Evolutionary conservation across 2,329 filamentous ascomycete species (phyloP).

Genomic region (Niveomyces coronatus): DNA sequence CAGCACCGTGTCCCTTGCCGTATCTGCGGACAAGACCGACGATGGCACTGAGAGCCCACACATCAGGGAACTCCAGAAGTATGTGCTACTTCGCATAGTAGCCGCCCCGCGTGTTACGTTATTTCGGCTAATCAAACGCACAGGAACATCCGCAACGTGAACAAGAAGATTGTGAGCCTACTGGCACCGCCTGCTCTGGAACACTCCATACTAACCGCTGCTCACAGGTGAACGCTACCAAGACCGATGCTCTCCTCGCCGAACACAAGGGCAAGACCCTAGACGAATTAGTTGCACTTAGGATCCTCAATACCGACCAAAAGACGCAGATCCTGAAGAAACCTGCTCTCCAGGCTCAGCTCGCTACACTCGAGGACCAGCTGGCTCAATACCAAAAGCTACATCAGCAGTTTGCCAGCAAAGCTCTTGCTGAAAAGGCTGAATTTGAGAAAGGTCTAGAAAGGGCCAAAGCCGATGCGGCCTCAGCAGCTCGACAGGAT

Average conservation of each 20-base stretch:
- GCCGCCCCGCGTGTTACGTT: neutral
- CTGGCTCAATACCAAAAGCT: constrained; percentile 65
- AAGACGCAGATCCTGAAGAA: constrained; percentile 70
- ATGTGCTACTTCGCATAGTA: constrained; percentile 22
- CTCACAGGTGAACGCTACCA: constrained; percentile 54
- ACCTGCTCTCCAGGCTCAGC: constrained; percentile 57
- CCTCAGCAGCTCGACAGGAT: constrained; percentile 40
- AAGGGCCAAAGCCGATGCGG: constrained; percentile 43
- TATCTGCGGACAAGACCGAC: constrained; percentile 47
- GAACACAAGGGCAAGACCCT: constrained; percentile 62
- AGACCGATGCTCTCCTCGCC: constrained; percentile 58
- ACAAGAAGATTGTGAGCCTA: constrained; percentile 79
- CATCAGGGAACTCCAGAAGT: constrained; percentile 88
- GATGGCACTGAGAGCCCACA: constrained; percentile 62
- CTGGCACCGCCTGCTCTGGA: constrained; percentile 8
- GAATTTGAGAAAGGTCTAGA: constrained; percentile 49
- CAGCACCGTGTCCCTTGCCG: constrained; percentile 32
- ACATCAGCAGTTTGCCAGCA: constrained; percentile 59
- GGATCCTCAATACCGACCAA: constrained; percentile 73
- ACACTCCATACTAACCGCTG: neutral
- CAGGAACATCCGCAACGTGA: constrained; percentile 82
- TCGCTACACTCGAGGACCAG: constrained; percentile 64
- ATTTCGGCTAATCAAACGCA: neutral
- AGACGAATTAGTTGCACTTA: constrained; percentile 59
- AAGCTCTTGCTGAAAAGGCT: constrained; percentile 47